Evolutionary conservation across 371 early-diverging fungal species (phyloP).

Genomic region (Haplosporangium sp.): DNA sequence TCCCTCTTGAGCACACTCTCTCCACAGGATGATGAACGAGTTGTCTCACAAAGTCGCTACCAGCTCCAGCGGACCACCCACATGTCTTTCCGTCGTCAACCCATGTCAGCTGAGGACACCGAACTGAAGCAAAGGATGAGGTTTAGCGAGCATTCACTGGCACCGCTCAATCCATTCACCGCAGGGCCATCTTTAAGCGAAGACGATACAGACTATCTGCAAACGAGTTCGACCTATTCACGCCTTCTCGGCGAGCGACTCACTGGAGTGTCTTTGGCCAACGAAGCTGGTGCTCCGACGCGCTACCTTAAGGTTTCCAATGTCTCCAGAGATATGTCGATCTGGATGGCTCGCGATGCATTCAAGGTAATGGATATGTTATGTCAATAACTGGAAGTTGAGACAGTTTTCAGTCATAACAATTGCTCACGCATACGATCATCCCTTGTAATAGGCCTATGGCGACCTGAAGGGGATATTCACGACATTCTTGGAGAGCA

Average conservation of each 20-base stretch:
- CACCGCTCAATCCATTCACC: too few relatives aligned
- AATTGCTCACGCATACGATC: not conserved
- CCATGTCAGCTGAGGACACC: too few relatives aligned
- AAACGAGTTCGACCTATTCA: too few relatives aligned
- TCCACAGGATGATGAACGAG: too few relatives aligned
- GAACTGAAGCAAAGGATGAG: too few relatives aligned
- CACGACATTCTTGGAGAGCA: constrained; percentile 21
- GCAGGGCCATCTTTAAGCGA: not conserved
- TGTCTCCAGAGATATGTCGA: constrained; percentile 27
- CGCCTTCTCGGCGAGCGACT: not conserved
- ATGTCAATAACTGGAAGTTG: not conserved
- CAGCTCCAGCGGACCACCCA: too few relatives aligned
- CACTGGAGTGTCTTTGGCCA: not conserved
- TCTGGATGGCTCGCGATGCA: constrained; percentile 30
- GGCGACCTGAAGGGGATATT: constrained; percentile 43
- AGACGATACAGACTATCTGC: not conserved
- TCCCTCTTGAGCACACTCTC: too few relatives aligned
- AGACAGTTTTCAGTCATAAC: not conserved
- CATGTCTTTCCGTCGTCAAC: too few relatives aligned
- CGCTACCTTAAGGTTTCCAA: constrained; percentile 33
- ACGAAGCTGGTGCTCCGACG: constrained; percentile 10
- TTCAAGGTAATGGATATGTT: constrained; percentile 21
- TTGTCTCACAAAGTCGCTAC: too few relatives aligned
- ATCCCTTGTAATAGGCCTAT: constrained; percentile 10
- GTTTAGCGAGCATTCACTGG: too few relatives aligned